A percentile compares a stretch with the other conserved stretches of the same genome.
Evolutionary conservation across 768 basidiomycete genomes (phyloP).

Genomic region (Asterophora parasitica): DNA sequence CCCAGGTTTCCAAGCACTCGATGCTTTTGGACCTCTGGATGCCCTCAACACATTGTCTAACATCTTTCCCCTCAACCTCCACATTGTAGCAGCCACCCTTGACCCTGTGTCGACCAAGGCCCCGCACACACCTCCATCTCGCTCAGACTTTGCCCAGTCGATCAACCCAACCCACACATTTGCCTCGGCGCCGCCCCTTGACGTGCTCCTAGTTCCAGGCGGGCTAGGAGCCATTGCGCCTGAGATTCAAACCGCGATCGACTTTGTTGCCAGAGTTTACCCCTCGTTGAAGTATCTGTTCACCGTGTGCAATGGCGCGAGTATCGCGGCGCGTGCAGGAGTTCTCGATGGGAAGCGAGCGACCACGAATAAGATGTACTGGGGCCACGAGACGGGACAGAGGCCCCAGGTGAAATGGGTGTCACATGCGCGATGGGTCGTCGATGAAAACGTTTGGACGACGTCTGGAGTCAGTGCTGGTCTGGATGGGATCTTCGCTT

Average conservation of each 20-base stretch:
- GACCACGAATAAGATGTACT: conserved; percentile 39
- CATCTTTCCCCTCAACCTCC: conserved; percentile 21
- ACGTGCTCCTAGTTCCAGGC: conserved; percentile 30
- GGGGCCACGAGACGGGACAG: conserved; percentile 18
- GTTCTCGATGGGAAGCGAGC: conserved; percentile 37
- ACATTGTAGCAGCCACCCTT: conserved; percentile 19
- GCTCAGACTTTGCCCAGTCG: conserved; percentile 7
- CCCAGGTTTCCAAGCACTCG: conserved; percentile 26
- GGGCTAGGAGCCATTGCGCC: conserved; percentile 25
- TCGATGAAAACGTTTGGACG: conserved; percentile 44
- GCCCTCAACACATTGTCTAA: conserved; percentile 22
- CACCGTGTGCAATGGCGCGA: conserved; percentile 40
- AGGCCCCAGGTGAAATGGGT: conserved; percentile 37
- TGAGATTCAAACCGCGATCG: conserved; percentile 20
- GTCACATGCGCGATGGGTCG: conserved; percentile 40
- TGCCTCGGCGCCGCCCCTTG: conserved; percentile 26
- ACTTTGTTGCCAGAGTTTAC: conserved; percentile 30
- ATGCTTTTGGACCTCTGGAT: conserved; percentile 29
- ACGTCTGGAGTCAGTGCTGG: conserved; percentile 43
- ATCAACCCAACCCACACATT: conserved; percentile 37
- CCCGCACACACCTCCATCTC: not conserved
- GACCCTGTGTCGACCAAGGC: conserved; percentile 24
- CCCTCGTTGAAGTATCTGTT: conserved; percentile 34
- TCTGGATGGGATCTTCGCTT: conserved; percentile 32
- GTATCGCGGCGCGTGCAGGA: conserved; percentile 33